Evolutionary conservation across 1,284 basidiomycete genomes (phyloP).

Genomic region (Boletus semigastroideus): DNA sequence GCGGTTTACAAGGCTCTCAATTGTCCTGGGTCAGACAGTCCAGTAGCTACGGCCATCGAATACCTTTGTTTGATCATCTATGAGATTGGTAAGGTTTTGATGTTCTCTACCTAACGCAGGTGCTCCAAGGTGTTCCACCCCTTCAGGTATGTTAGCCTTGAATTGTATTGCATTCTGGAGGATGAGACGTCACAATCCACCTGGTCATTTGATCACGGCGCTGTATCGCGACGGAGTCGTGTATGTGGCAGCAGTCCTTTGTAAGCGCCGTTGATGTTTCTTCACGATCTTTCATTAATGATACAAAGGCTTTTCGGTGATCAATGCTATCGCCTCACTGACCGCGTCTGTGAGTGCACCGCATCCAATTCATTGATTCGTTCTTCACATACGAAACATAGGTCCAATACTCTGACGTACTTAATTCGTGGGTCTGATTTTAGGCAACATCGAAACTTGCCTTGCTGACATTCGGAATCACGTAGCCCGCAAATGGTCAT

Average conservation of each 20-base stretch:
- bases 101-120: background rate
- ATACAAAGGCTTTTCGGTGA: slow-evolving; percentile 18
- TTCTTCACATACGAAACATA: background rate
- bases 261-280: background rate
- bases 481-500: slow-evolving; percentile 23
- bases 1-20: slow-evolving; percentile 15
- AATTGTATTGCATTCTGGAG: slow-evolving; percentile 21
- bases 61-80: slow-evolving; percentile 18
- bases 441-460: background rate
- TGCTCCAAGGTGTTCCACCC: background rate
- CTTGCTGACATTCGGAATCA: slow-evolving; percentile 3
- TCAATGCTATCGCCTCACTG: slow-evolving; percentile 18
- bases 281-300: background rate
- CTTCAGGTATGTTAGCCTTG: slow-evolving; percentile 19
- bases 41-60: slow-evolving; percentile 8
- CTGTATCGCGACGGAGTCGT: slow-evolving; percentile 26
- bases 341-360: slow-evolving; percentile 8
- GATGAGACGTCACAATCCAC: slow-evolving; percentile 13
- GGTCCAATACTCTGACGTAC: slow-evolving; percentile 17
- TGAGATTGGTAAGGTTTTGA: slow-evolving; percentile 10
- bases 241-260: slow-evolving; percentile 20
- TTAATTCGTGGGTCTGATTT: slow-evolving; percentile 18
- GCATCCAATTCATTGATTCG: background rate
- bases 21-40: slow-evolving; percentile 11
- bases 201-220: slow-evolving; percentile 10